These are phyloP conservation scores for Bromus sterilis DNA, from an alignment of 176 grass and related monocot genomes.

Conservation along the genomic window DNA sequence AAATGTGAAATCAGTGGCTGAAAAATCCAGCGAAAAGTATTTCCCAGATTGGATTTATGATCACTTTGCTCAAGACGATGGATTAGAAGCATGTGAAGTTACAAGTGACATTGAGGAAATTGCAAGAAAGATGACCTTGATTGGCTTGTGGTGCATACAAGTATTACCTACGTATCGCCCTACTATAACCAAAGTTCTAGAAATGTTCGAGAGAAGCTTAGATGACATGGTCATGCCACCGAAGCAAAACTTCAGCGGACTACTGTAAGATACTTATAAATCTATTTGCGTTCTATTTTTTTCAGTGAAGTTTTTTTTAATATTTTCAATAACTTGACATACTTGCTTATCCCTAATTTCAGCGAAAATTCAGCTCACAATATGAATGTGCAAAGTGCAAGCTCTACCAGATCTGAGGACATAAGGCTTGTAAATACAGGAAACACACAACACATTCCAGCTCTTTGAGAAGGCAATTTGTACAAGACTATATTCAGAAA, in stretches of 20 bases:
- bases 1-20: conserved; percentile 8
- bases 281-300: neutral
- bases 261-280: neutral
- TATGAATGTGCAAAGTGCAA: neutral
- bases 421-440: neutral
- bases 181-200: conserved; percentile 51
- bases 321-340: neutral
- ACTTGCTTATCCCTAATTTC: neutral
- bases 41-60: conserved; percentile 81
- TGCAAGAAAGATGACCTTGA: conserved; percentile 45
- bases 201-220: conserved; percentile 46
- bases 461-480: neutral
- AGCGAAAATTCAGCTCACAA: neutral
- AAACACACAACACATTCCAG: neutral
- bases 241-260: conserved; percentile 1
- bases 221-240: conserved; percentile 41
- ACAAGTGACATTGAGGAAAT: too few relatives aligned
- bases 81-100: too few relatives aligned
- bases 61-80: conserved; percentile 33
- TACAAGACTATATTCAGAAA: neutral
- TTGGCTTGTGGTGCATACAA: conserved; percentile 58
- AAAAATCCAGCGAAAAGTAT: conserved; percentile 32
- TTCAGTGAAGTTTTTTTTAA: neutral
- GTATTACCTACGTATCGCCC: conserved; percentile 35
- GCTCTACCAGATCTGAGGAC: neutral